Conservation (phyloP, 371 early-diverging fungal species). For the Saksenaea vasiformis region DNA sequence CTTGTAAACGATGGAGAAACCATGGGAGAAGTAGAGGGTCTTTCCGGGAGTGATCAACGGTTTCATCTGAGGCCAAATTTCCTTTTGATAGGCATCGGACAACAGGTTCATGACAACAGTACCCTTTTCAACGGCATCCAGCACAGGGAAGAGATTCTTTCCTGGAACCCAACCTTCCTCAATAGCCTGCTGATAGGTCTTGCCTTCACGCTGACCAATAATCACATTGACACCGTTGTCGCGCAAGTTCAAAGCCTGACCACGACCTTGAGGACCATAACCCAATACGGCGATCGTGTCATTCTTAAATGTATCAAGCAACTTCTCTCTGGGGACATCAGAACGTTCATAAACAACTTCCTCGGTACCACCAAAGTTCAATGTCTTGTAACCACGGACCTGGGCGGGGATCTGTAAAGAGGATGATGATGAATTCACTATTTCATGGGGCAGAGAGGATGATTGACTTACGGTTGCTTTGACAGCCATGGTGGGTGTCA, state of each 20-base stretch:
- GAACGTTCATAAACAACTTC: conserved; percentile 95
- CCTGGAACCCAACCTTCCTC: conserved; percentile 97
- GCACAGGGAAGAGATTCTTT: conserved; percentile 92
- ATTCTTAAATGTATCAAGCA: conserved; percentile 87
- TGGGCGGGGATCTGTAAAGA: conserved; percentile 41
- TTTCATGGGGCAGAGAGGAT: no score
- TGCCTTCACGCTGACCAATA: conserved; percentile 93
- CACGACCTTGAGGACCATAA: conserved; percentile 97
- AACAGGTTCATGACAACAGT: conserved; percentile 94
- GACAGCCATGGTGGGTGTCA: conserved; percentile 12
- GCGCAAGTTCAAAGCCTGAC: conserved; percentile 94
- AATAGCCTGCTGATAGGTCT: conserved; percentile 91
- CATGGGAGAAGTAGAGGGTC: conserved; percentile 98
- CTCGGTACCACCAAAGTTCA: conserved; percentile 92
- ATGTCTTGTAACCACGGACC: conserved; percentile 86
- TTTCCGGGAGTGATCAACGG: conserved; percentile 93
- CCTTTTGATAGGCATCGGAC: conserved; percentile 95
- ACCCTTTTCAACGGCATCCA: conserved; percentile 90
- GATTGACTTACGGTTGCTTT: conserved; percentile 5
- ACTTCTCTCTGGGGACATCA: conserved; percentile 92
- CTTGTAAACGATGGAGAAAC: conserved; percentile 93
- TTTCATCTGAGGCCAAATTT: conserved; percentile 89
- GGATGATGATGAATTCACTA: no score
- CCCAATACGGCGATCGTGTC: conserved; percentile 96
- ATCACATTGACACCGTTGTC: conserved; percentile 97